Conservation (phyloP, 2,329 filamentous ascomycete species). For the Dothidotthia symphoricarpi region DNA sequence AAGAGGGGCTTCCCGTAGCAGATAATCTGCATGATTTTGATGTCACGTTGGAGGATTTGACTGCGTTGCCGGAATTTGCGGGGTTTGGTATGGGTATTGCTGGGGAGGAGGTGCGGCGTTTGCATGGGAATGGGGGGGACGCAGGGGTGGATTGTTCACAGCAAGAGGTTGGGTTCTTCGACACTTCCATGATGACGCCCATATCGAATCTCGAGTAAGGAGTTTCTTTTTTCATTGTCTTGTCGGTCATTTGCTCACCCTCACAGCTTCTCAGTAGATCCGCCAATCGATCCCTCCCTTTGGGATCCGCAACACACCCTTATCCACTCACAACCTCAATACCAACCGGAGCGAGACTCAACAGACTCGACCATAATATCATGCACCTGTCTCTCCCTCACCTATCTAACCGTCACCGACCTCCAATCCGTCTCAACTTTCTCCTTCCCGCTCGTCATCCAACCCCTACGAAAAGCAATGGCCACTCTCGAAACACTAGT, state of each 20-base stretch:
- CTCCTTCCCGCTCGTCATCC: slow-evolving; percentile 46
- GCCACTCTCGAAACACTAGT: slow-evolving; percentile 41
- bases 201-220: slow-evolving; percentile 16
- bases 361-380: slow-evolving; percentile 11
- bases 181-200: slow-evolving; percentile 4
- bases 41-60: slow-evolving; percentile 2
- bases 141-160: slow-evolving; percentile 5
- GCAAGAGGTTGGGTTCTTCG: slow-evolving; percentile 6
- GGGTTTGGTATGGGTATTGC: slow-evolving; percentile 17
- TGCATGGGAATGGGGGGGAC: slow-evolving; percentile 10
- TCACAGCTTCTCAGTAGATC: slow-evolving; percentile 13
- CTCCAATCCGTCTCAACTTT: slow-evolving; percentile 42
- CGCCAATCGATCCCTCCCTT: slow-evolving; percentile 27
- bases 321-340: neutral
- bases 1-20: neutral
- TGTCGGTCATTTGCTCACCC: neutral
- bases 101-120: slow-evolving; percentile 13
- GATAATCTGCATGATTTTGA: slow-evolving; percentile 5
- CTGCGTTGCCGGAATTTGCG: slow-evolving; percentile 5
- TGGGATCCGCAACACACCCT: slow-evolving; percentile 17
- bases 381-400: slow-evolving; percentile 49
- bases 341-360: neutral
- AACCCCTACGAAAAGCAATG: slow-evolving; percentile 45
- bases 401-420: slow-evolving; percentile 46
- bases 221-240: neutral